Base-by-base conservation (phyloP, 108 stramenopile species). In the Aureococcus anophagefferens region DNA sequence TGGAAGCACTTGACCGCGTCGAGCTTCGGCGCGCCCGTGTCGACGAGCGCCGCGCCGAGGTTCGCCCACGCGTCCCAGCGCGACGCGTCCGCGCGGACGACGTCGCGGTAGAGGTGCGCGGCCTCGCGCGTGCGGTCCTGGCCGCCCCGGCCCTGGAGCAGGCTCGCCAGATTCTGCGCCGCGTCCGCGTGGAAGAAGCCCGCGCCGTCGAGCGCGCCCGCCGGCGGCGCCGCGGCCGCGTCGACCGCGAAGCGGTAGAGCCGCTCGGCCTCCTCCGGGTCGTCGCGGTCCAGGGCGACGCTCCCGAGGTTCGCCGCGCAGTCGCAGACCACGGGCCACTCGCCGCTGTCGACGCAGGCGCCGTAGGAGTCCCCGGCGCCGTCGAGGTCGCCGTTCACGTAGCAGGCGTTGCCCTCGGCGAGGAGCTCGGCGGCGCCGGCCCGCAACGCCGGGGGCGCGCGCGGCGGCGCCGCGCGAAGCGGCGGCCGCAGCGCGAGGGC, bases 51-150 rank as follows among this genome's bases (percentile, higher is more conserved):
- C 28, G 79, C 46, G 21, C 79, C 82, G 64, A 83, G 35, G 69
- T 83, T 83, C 21, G 82, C 82, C 70, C 77, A 74, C 5, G 82
- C 79, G 64, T 83, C 82, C 82, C 82, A 83, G 29, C 79, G 75
- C 25, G 68, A 25, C 5, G 64, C 59, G 32, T 77, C 72, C 21
- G 68, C 68, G 35, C 68, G 29, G 0, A 80, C 82, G 35, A 75
- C 65, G 31, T 77, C 65, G 59, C 71, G 46, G 59, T 80, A 80
- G 28, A 80, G 35, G 3, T 32, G 36, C 30, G 82, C 79, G 30
- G 76, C 79, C 45, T 83, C 82, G 29, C 35, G 34, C 45, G 82
- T 80, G 30, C 31, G 36, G 25, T 70, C 66, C 30, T 80, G 73
- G 32, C 76, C 73, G 46, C 34, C 63, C 4, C 73, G 77, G 51